phyloP scores from a whole-genome alignment of 1,284 basidiomycete species.

The Ceratobasidium sp. region DNA sequence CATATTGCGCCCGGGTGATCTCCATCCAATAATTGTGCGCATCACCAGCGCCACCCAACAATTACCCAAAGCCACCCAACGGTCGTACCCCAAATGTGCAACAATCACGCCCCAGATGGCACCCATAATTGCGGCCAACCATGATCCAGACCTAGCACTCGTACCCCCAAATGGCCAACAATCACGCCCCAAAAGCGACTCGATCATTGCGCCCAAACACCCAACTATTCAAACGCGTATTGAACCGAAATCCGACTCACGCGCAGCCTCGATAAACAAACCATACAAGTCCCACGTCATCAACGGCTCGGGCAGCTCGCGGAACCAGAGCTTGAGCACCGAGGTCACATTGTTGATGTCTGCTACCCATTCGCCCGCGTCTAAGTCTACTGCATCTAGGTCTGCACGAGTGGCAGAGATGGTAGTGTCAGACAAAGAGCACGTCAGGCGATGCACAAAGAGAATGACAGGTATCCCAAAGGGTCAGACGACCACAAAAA shows the following conservation, averaged over 20 bases:
- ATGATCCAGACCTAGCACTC: not conserved
- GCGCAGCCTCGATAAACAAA: slow-evolving; percentile 93
- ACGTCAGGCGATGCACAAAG: not conserved
- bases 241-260: slow-evolving; percentile 58
- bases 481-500: too few relatives aligned
- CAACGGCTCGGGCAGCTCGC: slow-evolving; percentile 94
- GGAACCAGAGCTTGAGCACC: slow-evolving; percentile 93
- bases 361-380: slow-evolving; percentile 86
- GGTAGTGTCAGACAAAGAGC: slow-evolving; percentile 26
- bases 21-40: too few relatives aligned
- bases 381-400: slow-evolving; percentile 81
- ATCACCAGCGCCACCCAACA: too few relatives aligned
- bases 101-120: too few relatives aligned
- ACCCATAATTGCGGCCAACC: too few relatives aligned
- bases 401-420: slow-evolving; percentile 58
- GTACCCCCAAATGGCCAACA: not conserved
- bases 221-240: not conserved
- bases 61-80: too few relatives aligned
- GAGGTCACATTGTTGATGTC: slow-evolving; percentile 97
- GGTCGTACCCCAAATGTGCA: too few relatives aligned
- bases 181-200: slow-evolving; percentile 11
- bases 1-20: too few relatives aligned
- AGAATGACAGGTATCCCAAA: too few relatives aligned
- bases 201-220: not conserved
- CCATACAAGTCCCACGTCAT: slow-evolving; percentile 85